Base-by-base conservation (phyloP, 495 filamentous ascomycete genomes). In the Daldinia concentrica region DNA sequence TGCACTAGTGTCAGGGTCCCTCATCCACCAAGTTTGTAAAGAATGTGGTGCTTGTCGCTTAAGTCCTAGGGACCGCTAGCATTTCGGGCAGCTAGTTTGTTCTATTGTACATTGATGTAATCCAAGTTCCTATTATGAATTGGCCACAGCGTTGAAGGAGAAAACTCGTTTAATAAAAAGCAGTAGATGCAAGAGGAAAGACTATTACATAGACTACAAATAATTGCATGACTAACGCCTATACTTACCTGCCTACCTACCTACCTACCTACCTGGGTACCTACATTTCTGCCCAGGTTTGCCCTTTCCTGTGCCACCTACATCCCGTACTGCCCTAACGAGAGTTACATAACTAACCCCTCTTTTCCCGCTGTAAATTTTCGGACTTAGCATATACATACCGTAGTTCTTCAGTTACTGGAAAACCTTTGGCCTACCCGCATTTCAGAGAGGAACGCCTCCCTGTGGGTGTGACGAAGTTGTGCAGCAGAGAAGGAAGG, bases 31-130 rank as follows among this genome's bases (percentile, higher is more conserved):
- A 36, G 36, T 32, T 62, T 39, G 43, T 22, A 50, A 59, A 59
- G 59, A 72, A 41, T 67, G 62, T 65, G 63, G 60, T 59, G 60
- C 65, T 73, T 59, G 71, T 69, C 71, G 66, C 66, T 66, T 58
- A 66, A 48, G 58, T 66, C 45, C 41, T 59, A 60, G 22, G 57
- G 58, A 66, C 66, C 58, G 66, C 55, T 62, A 61, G 39, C 52
- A 57, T 55, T 43, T 51, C 45, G 56, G 60, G 45, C 36, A 39
- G 29, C 29, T 34, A 26, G 60, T 71, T 66, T 64, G 51, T 41
- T 71, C 61, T 69, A 71, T 30, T 62, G 62, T 68, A 50, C 43
- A 63, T 26, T 67, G 32, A 63, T 66, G 61, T 22, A 48, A 37
- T 64, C 64, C 30, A 57, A 37, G 12, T 45, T 43, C 37, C 36